Conservation (phyloP, 1,139 yeast species). For the Lodderomyces orthopsilosis region DNA sequence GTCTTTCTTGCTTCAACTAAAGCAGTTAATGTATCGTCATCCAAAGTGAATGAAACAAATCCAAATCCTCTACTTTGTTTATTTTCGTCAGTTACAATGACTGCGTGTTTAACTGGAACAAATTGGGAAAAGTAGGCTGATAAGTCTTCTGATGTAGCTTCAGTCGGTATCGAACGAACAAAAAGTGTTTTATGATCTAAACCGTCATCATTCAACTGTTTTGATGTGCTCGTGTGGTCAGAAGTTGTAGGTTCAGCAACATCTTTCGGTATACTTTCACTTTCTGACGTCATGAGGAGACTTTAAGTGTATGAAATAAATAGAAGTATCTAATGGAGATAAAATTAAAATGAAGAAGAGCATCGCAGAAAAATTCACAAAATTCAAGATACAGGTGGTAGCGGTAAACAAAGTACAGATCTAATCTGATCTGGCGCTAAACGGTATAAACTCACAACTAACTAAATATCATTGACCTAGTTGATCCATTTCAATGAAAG, state of each 20-base stretch:
- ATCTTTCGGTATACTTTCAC: constrained; percentile 5
- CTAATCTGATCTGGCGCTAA: background rate
- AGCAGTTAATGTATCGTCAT: constrained; percentile 82
- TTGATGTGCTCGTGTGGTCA: constrained; percentile 2
- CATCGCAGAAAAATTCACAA: background rate
- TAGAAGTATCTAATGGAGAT: background rate
- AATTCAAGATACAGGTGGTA: background rate
- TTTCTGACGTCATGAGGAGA: background rate
- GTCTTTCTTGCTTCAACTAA: constrained; percentile 62
- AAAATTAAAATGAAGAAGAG: background rate
- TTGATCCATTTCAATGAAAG: too few species aligned
- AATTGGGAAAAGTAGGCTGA: constrained; percentile 84
- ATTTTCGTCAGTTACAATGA: constrained; percentile 76
- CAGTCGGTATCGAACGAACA: constrained; percentile 78
- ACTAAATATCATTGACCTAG: too few species aligned
- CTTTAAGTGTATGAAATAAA: background rate
- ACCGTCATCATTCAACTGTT: constrained; percentile 25
- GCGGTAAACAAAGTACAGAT: too few species aligned
- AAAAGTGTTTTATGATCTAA: constrained; percentile 69
- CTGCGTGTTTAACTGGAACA: constrained; percentile 95
- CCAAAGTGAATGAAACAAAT: constrained; percentile 83
- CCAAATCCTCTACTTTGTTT: constrained; percentile 90
- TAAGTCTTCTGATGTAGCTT: constrained; percentile 77
- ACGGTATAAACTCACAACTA: too few species aligned
- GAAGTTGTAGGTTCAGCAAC: constrained; percentile 6